Base-by-base conservation (phyloP, 2,329 filamentous ascomycete species). In the Phialocephala subalpina region DNA sequence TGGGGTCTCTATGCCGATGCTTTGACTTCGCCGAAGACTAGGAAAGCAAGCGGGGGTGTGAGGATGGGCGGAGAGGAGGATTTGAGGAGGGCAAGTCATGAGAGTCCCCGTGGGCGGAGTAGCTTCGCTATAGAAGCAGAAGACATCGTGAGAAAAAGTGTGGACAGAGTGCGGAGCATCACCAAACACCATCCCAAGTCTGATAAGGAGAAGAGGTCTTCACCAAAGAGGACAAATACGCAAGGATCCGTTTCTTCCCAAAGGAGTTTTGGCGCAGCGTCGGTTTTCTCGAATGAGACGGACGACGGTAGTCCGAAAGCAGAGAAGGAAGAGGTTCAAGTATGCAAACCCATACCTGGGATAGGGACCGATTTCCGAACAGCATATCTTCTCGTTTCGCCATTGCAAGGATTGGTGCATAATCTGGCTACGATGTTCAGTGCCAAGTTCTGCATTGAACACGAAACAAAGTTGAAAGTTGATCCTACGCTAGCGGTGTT, bases 401-500 rank as follows among this genome's bases (percentile, higher is more conserved):
- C 91, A 1, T 82, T 92, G 0, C 81, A 87, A 35, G 87, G 88
- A 0, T 64, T 87, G 0, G 79, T 90, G 2, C 87, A 86, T 7
- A 83, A 84, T 65, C 80, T 93, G 20, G 83, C 87, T 12, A 92
- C 90, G 0, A 80, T 92, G 76, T 73, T 70, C 63, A 71, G 66
- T 36, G 67, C 64, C 3, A 67, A 61, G 49, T 1, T 75, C 70
- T 29, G 77, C 72, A 27, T 1, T 1, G 71, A 73, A 9, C 69
- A 71, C 5, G 86, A 89, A 63, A 78, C 80, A 60, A 88, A 91
- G 73, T 80, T 92, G 58, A 78, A 86, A 1, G 76, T 79, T 1
- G 83, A 89, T 72, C 82, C 84, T 0, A 90, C 90, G 0, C 77
- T 97, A 38, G 89, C 87, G 0, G 78, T 97, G 0, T 97, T 90